A percentile compares a stretch with the other conserved stretches of the same genome.
Conservation (phyloP, 108 stramenopile genomes). For the Discostella pseudostelligera region DNA sequence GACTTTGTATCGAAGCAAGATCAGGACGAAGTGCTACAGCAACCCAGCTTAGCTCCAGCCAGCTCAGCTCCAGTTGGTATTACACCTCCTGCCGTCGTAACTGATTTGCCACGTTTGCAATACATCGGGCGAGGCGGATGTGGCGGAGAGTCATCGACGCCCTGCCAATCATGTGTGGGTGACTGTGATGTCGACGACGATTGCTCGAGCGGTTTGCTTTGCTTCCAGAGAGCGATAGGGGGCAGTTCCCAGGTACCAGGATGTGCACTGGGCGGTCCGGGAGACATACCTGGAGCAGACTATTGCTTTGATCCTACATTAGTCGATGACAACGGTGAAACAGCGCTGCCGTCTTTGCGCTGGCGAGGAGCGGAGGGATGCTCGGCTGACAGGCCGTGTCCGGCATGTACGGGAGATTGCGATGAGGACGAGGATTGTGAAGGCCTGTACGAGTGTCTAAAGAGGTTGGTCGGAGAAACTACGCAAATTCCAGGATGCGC, state of each 20-base stretch:
- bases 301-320: slow-evolving; percentile 37
- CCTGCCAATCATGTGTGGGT: slow-evolving; percentile 25
- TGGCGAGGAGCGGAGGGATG: slow-evolving; percentile 42
- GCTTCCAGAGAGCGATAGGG: slow-evolving; percentile 45
- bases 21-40: slow-evolving; percentile 3
- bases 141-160: not conserved
- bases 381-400: slow-evolving; percentile 26
- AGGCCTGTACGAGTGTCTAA: slow-evolving; percentile 18
- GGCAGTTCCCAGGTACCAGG: slow-evolving; percentile 42
- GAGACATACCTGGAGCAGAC: slow-evolving; percentile 40
- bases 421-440: slow-evolving; percentile 34
- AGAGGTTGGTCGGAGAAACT: slow-evolving; percentile 16
- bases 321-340: not conserved
- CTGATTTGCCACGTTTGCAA: slow-evolving; percentile 18
- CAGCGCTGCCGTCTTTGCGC: slow-evolving; percentile 8
- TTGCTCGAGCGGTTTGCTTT: slow-evolving; percentile 30
- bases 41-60: too few species aligned
- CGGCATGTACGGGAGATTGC: slow-evolving; percentile 37
- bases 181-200: slow-evolving; percentile 47
- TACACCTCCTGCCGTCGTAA: not conserved
- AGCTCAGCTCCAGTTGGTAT: not conserved
- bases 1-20: slow-evolving; percentile 30
- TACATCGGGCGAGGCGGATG: slow-evolving; percentile 40
- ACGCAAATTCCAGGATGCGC: slow-evolving; percentile 33
- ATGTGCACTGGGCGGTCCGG: slow-evolving; percentile 24